phyloP scores from a whole-genome alignment of 805 yeast species.

The Yarrowia sp. region DNA sequence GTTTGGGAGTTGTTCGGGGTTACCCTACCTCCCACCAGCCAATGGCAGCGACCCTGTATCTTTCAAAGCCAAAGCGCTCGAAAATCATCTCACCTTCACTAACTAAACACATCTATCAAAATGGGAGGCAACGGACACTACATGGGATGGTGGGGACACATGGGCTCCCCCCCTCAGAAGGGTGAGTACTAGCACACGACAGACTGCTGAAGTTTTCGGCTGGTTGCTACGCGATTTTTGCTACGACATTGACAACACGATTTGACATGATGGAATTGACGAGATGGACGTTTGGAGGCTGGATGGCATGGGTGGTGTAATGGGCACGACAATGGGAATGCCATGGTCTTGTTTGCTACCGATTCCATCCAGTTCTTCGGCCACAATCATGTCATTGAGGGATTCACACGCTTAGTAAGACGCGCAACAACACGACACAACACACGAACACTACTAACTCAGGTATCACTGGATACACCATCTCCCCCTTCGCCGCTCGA shows the following conservation, averaged over 20 bases:
- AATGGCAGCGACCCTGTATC: slow-evolving; percentile 9
- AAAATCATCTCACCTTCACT: slow-evolving; percentile 27
- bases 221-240: too few species aligned
- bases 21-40: slow-evolving; percentile 23
- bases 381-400: too few species aligned
- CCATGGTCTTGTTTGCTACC: too few species aligned
- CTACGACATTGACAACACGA: too few species aligned
- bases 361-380: too few species aligned
- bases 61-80: slow-evolving; percentile 16
- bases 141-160: slow-evolving; percentile 97
- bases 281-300: too few species aligned
- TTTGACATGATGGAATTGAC: too few species aligned
- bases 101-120: slow-evolving; percentile 29
- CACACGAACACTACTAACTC: not conserved
- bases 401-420: not conserved
- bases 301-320: too few species aligned
- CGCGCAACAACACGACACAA: not conserved
- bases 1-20: not conserved
- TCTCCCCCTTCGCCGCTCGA: slow-evolving; percentile 89
- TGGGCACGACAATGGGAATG: too few species aligned
- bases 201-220: not conserved
- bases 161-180: slow-evolving; percentile 49
- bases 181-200: slow-evolving; percentile 25
- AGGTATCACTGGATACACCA: slow-evolving; percentile 68
- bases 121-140: slow-evolving; percentile 75